phyloP scores from a whole-genome alignment of 2,329 filamentous ascomycete genomes.

The Colletotrichum incanum region DNA sequence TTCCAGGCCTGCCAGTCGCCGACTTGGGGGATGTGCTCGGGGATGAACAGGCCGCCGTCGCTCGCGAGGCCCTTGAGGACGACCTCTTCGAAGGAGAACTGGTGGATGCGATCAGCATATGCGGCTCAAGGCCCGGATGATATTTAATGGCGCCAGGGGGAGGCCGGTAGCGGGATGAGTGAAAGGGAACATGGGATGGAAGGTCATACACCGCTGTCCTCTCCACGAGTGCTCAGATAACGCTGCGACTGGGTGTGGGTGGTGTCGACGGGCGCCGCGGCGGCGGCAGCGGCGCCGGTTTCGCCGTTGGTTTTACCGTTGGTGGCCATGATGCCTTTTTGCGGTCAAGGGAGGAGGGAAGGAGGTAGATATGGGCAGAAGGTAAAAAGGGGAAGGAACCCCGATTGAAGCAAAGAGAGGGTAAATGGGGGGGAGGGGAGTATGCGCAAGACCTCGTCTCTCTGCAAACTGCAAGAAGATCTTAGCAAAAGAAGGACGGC shows the following conservation, averaged over 20 bases:
- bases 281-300: constrained; percentile 41
- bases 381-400: constrained; percentile 5
- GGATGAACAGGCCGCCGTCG: constrained; percentile 92
- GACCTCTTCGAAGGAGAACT: constrained; percentile 93
- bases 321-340: constrained; percentile 56
- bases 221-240: constrained; percentile 67
- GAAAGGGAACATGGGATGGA: constrained; percentile 6
- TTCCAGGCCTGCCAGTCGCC: constrained; percentile 81
- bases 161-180: neutral
- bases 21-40: constrained; percentile 82
- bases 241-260: constrained; percentile 63
- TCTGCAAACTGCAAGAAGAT: constrained; percentile 26
- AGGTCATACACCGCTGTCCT: constrained; percentile 62
- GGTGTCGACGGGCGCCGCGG: constrained; percentile 47
- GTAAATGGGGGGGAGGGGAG: constrained; percentile 3
- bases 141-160: constrained; percentile 4
- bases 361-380: constrained; percentile 11
- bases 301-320: constrained; percentile 56
- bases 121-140: neutral
- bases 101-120: constrained; percentile 39
- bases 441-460: constrained; percentile 21
- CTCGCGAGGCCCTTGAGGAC: constrained; percentile 90
- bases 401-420: constrained; percentile 14
- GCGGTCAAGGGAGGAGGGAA: neutral
- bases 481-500: constrained; percentile 14